These are phyloP conservation scores for Hirsutella thompsonii DNA, from an alignment of 2,329 filamentous ascomycete genomes.

Conservation along the genomic window DNA sequence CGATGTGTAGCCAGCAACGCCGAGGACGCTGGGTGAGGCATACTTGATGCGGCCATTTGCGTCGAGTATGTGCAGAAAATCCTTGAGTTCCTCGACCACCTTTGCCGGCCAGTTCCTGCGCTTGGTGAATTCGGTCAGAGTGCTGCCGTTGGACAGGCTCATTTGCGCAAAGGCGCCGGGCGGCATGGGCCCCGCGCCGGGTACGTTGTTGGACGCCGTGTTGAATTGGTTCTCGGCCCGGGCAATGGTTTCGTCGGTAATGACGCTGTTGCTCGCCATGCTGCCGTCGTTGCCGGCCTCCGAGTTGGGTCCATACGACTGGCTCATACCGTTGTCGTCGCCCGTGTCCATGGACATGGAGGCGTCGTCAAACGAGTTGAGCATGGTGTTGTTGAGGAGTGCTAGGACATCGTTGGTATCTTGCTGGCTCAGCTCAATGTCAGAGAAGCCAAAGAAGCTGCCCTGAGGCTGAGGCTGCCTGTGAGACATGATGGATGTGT, in stretches of 20 bases:
- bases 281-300: constrained; percentile 8
- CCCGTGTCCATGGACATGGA: constrained; percentile 28
- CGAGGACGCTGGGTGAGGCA: constrained; percentile 65
- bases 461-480: constrained; percentile 10
- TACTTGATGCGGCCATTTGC: constrained; percentile 75
- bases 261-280: constrained; percentile 7
- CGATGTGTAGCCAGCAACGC: constrained; percentile 62
- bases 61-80: constrained; percentile 79
- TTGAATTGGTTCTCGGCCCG: constrained; percentile 21
- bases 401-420: constrained; percentile 27
- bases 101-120: constrained; percentile 72
- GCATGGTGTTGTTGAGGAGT: constrained; percentile 28
- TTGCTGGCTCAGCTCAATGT: constrained; percentile 10
- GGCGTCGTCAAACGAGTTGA: constrained; percentile 24
- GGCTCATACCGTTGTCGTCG: constrained; percentile 9
- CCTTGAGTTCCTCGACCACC: constrained; percentile 78
- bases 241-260: constrained; percentile 17
- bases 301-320: constrained; percentile 10
- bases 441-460: constrained; percentile 4
- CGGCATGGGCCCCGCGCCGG: constrained; percentile 28
- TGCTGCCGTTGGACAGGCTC: constrained; percentile 23
- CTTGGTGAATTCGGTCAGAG: constrained; percentile 46
- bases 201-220: constrained; percentile 21
- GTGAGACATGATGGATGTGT: constrained; percentile 3
- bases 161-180: constrained; percentile 22